Base-by-base conservation (phyloP, 805 yeast genomes). In the Diddensiella caesifluorescens region DNA sequence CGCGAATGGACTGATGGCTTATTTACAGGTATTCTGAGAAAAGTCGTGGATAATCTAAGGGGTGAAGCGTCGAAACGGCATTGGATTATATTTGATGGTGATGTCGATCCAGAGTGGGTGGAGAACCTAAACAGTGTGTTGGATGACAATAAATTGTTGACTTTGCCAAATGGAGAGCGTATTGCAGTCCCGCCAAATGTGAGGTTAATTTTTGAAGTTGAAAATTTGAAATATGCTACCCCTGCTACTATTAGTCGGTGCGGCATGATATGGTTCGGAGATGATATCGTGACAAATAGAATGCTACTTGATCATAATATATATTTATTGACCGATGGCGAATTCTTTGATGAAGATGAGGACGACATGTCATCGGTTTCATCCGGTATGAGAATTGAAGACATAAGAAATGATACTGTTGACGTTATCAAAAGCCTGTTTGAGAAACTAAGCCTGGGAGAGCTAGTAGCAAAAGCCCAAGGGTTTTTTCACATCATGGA, bases 1-100 rank as follows among this genome's bases (percentile, higher is more conserved):
- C 65, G 95, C 22, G 97, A 90, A 40, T 90, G 97, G 97, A 74
- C 73, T 1, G 97, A 90, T 62, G 97, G 97, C 4, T 55, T 89
- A 6, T 71, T 89, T 39, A 84, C 95, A 0, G 60, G 75, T 6
- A 70, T 81, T 5, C 53, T 90, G 32, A 66, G 97, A 48, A 68
- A 66, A 39, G 70, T 82, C 0, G 57, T 57, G 21, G 73, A 70
- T 2, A 79, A 79, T 47, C 50, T 73, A 12, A 64, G 83, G 33
- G 87, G 86, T 1, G 89, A 83, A 47, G 48, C 63, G 2, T 25
- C 42, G 1, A 77, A 73, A 45, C 60, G 69, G 2, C 70, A 79
- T 12, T 88, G 95, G 92, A 71, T 90, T 45, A 71, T 89, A 0
- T 83, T 90, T 56, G 97, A 90, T 61, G 94, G 97, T 29, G 95